A percentile compares a stretch with the other conserved stretches of the same genome.
Evolutionary conservation across 169 alveolate genomes (phyloP).

Genomic region (Perkinsus olseni): DNA sequence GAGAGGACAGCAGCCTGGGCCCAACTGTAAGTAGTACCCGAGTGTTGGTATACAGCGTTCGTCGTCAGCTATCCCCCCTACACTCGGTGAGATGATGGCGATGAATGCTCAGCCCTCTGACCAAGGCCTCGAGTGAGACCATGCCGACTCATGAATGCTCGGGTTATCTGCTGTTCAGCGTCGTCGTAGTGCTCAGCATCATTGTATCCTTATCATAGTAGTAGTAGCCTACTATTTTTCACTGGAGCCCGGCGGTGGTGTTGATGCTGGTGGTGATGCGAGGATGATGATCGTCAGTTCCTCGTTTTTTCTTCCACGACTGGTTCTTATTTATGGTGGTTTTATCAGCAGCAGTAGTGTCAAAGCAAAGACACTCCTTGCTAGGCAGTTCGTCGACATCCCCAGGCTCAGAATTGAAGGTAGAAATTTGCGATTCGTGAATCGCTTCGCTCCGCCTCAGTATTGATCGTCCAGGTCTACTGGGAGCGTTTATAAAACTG

Average conservation of each 20-base stretch:
- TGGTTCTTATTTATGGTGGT: conserved; percentile 45
- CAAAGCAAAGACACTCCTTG: conserved; percentile 65
- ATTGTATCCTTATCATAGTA: background rate
- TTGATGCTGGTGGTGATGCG: too few species aligned
- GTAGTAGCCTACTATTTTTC: background rate
- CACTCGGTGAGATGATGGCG: background rate
- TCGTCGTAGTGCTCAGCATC: too few species aligned
- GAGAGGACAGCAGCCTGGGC: background rate
- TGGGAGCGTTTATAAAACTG: background rate
- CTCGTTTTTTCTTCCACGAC: too few species aligned
- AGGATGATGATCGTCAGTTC: too few species aligned
- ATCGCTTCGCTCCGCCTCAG: background rate
- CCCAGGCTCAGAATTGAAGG: conserved; percentile 71
- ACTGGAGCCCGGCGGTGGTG: background rate
- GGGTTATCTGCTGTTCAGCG: background rate
- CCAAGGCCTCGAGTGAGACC: background rate
- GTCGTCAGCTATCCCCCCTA: background rate
- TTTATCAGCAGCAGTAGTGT: conserved; percentile 55
- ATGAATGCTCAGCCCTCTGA: background rate
- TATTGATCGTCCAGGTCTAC: background rate
- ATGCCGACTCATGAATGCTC: background rate
- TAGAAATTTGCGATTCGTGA: background rate
- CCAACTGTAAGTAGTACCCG: background rate
- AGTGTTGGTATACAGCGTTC: background rate
- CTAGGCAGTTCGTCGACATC: conserved; percentile 76